Evolutionary conservation across 2,329 filamentous ascomycete genomes (phyloP).

Genomic region (Talaromyces sp.): DNA sequence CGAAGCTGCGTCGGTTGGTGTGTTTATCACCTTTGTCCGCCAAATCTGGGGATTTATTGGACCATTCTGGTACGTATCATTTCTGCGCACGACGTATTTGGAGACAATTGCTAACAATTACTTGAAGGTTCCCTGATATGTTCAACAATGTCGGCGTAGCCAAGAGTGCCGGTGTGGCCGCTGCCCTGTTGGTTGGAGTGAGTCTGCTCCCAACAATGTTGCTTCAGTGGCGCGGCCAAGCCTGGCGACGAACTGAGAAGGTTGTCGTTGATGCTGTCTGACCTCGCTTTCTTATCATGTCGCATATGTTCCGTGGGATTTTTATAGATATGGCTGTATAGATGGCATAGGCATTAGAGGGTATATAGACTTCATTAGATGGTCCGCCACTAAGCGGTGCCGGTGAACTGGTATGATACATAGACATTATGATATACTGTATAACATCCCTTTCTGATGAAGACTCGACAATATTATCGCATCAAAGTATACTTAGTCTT

Average conservation of each 20-base stretch:
- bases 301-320: background rate
- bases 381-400: background rate
- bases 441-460: background rate
- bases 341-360: background rate
- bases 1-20: conserved; percentile 33
- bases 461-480: background rate
- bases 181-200: conserved; percentile 29
- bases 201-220: conserved; percentile 22
- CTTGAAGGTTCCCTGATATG: conserved; percentile 33
- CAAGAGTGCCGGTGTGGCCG: conserved; percentile 27
- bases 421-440: background rate
- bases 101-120: background rate
- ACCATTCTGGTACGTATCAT: conserved; percentile 43
- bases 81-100: conserved; percentile 21
- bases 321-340: background rate
- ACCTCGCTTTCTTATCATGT: background rate
- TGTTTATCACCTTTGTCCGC: conserved; percentile 15
- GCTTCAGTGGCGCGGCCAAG: background rate
- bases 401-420: background rate
- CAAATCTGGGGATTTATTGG: conserved; percentile 35
- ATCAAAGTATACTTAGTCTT: background rate
- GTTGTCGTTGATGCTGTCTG: background rate
- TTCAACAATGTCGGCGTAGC: conserved; percentile 33
- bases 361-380: background rate
- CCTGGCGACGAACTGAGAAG: conserved; percentile 3